A percentile compares a stretch with the other conserved stretches of the same genome.
Evolutionary conservation across 2,329 filamentous ascomycete genomes (phyloP).

Genomic region (Neoscytalidium dimidiatum): DNA sequence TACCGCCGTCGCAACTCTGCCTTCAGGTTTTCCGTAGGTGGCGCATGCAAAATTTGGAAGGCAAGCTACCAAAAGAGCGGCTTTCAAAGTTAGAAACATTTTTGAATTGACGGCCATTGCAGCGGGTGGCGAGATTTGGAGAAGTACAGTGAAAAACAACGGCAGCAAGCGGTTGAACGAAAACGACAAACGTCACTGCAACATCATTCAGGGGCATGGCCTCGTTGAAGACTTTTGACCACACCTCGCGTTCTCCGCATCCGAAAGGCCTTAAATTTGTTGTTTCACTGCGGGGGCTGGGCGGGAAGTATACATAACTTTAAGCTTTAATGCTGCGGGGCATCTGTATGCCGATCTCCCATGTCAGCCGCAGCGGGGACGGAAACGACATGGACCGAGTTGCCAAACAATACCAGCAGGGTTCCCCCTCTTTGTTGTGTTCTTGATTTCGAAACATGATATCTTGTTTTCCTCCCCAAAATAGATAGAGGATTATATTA

Average conservation of each 20-base stretch:
- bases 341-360: not conserved
- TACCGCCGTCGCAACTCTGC: not conserved
- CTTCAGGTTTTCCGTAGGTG: not conserved
- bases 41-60: not conserved
- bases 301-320: not conserved
- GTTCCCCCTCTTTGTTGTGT: not conserved
- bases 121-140: not conserved
- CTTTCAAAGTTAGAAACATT: not conserved
- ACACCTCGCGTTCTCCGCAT: not conserved
- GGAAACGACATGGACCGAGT: not conserved
- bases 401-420: not conserved
- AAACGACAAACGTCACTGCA: not conserved
- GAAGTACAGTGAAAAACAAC: not conserved
- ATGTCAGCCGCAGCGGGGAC: not conserved
- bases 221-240: not conserved
- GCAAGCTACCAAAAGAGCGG: not conserved
- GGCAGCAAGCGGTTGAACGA: not conserved
- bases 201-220: not conserved
- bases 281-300: not conserved
- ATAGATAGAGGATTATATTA: not conserved
- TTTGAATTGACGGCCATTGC: not conserved
- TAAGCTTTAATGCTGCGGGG: not conserved
- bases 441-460: not conserved
- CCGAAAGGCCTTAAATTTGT: not conserved
- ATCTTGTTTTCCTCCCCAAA: not conserved